Base-by-base conservation (phyloP, 495 filamentous ascomycete species). In the Penicillium cataractarum region DNA sequence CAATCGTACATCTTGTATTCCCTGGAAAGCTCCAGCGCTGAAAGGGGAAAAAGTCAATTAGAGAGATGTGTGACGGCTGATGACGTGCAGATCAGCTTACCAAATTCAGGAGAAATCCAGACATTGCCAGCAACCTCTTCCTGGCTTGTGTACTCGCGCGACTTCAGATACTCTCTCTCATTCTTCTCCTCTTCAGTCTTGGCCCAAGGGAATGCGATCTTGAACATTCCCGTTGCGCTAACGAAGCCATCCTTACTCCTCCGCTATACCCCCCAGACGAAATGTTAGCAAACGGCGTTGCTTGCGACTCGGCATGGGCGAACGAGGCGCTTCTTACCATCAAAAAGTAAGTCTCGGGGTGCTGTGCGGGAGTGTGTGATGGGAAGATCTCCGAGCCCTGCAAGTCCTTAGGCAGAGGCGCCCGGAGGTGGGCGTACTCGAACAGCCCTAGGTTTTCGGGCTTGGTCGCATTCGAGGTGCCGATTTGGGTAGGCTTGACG, bases 191-290 rank as follows among this genome's bases (percentile, higher is more conserved):
- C 96, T 7, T 87, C 85, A 32, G 84, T 77, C 60, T 89, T 88
- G 15, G 95, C 92, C 83, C 93, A 98, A 4, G 95, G 95, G 74
- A 97, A 99, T 6, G 94, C 92, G 58, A 96, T 96, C 79, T 98
- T 99, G 83, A 98, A 99, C 96, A 99, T 98, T 72, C 96, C 95
- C 55, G 95, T 98, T 6, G 95, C 93, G 68, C 92, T 97, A 40
- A 99, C 87, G 71, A 83, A 97, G 40, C 96, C 96, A 78, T 99
- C 95, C 72, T 87, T 89, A 79, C 92, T 97, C 61, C 95, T 91
- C 73, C 96, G 87, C 87, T 90, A 68, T 70, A 62, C 60, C 15
- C 22, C 19, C 37, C 26, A 59, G n/a, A 10, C 29, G 29, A 7
- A 22, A 62, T 31, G 24, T 70, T 56, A 64, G 48, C 37, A 53